Base-by-base conservation (phyloP, 495 filamentous ascomycete species). In the Evansstolkia leycettana region DNA sequence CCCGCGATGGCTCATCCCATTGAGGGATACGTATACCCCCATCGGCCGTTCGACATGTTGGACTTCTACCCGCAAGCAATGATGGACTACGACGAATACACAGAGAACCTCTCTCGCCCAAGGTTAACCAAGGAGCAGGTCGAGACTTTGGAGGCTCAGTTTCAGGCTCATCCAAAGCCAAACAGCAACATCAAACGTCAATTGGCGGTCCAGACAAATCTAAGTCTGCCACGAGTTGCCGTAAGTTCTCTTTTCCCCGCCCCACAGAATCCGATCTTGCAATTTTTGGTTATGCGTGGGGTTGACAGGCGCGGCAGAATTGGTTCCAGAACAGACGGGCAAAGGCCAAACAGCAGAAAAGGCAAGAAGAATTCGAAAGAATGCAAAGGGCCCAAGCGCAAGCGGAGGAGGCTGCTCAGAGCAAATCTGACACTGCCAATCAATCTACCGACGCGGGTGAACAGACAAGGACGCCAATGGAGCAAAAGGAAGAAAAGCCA, bases 261-360 rank as follows among this genome's bases (percentile, higher is more conserved):
- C n/a, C n/a, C n/a, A n/a, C n/a, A n/a, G n/a, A n/a, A n/a, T n/a
- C n/a, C 5, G 20, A 23, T 9, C 9, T 9, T 9, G 20, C 20
- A 23, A 23, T 23, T 23, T 30, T 19, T 18, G 3, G 8, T 44
- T 15, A 10, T 37, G 17, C 24, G 17, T 40, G 29, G 28, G 37
- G n/a, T 43, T 51, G 45, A 51, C 34, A 17, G 28, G 28, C 27
- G 30, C 13, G 33, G 24, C 37, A 90, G 85, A 89, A 89, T 46
- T 90, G 85, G 85, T 93, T 89, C 56, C 84, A 92, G 53, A 92
- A 90, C 52, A 71, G 84, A 34, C 77, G 84, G 26, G 82, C 82
- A 36, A 85, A 87, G 51, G 80, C 80, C 19, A 87, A 86, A 62
- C 76, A 84, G 44, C 74, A 84, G 49, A 77, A 66, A 49, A 73